Evolutionary conservation across 148 eudicot species (phyloP).

Genomic region (Arbutus unedo): DNA sequence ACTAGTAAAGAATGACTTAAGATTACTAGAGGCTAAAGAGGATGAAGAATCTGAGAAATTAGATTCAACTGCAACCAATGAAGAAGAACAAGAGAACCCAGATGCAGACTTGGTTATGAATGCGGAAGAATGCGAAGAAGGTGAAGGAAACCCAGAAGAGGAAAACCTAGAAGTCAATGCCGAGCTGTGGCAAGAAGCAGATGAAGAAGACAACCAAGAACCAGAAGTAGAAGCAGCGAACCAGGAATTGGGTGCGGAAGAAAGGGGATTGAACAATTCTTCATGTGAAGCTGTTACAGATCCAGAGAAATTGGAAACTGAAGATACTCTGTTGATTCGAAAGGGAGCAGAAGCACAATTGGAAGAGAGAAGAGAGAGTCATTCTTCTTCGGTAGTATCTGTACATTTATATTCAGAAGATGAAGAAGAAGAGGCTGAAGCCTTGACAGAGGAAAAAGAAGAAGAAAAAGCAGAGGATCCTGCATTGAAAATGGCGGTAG

Average conservation of each 20-base stretch:
- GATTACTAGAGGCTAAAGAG: constrained; percentile 12
- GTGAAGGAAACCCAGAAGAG: constrained; percentile 16
- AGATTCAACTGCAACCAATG: background rate
- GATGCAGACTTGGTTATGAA: constrained; percentile 3
- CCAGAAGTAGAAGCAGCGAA: constrained; percentile 25
- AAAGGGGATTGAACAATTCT: background rate
- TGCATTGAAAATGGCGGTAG: constrained; percentile 5
- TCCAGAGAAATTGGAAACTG: constrained; percentile 13
- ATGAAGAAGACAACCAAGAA: constrained; percentile 27
- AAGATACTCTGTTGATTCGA: constrained; percentile 4
- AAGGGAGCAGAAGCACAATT: constrained; percentile 11
- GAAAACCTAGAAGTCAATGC: background rate
- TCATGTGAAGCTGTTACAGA: constrained; percentile 27
- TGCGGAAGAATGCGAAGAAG: constrained; percentile 15
- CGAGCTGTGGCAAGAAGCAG: constrained; percentile 14
- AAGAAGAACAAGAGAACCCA: constrained; percentile 14
- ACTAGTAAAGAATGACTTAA: background rate
- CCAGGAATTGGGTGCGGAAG: constrained; percentile 15
- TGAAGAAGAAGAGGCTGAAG: background rate
- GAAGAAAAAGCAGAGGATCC: constrained; percentile 14
- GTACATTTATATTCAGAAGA: background rate
- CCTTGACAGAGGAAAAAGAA: background rate
- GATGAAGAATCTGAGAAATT: constrained; percentile 20
- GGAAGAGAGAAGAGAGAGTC: constrained; percentile 12
- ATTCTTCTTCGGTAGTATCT: constrained; percentile 11